Conservation (phyloP, 495 filamentous ascomycete genomes). For the Penicillium tannophilum region DNA sequence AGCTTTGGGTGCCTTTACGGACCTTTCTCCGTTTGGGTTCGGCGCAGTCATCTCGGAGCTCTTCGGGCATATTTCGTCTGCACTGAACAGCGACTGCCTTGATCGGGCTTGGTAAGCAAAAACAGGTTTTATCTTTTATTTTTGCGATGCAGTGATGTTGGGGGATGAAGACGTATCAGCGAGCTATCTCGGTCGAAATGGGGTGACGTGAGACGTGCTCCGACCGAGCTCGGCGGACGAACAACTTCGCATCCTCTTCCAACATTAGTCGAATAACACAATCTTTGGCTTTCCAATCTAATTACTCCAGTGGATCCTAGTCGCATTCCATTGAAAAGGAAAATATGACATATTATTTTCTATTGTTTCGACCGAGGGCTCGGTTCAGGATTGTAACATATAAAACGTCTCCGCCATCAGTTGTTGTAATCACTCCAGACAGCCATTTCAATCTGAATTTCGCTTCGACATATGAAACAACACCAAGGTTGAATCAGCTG, state of each 20-base stretch:
- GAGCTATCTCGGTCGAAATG: constrained; percentile 4
- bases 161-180: not conserved
- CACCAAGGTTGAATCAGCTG: not conserved
- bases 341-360: not conserved
- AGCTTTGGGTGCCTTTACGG: constrained; percentile 53
- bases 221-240: constrained; percentile 9
- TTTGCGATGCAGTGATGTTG: not conserved
- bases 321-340: not conserved
- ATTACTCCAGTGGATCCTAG: not conserved
- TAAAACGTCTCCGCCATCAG: not conserved
- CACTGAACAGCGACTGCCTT: not conserved
- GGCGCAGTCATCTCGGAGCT: not conserved
- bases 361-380: not conserved
- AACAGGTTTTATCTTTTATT: not conserved
- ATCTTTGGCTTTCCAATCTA: not conserved
- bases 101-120: not conserved
- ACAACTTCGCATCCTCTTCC: not conserved
- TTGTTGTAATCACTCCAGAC: not conserved
- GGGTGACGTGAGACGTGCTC: not conserved
- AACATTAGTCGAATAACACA: not conserved
- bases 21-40: constrained; percentile 30
- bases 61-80: not conserved
- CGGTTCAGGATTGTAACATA: not conserved
- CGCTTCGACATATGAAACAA: not conserved
- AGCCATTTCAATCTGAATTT: too few relatives aligned